Conservation (phyloP, 192 early-diverging fungal species). For the Umbelopsis ramanniana region DNA sequence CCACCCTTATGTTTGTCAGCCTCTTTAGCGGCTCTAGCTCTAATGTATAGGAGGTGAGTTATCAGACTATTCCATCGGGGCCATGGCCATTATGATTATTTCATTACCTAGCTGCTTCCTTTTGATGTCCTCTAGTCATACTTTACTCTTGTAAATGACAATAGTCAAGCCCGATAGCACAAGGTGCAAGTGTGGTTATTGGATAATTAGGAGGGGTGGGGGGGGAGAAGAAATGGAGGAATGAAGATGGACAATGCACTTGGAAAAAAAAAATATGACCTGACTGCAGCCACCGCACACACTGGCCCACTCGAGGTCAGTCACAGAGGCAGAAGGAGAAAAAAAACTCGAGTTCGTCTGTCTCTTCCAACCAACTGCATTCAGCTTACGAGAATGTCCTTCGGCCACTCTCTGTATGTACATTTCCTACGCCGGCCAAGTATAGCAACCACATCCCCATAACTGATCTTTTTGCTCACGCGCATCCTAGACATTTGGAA, state of each 20-base stretch:
- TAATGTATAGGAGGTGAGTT: not conserved
- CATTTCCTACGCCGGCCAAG: too few species aligned
- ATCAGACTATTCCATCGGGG: not conserved
- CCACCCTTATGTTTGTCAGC: constrained; percentile 28
- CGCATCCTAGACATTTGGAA: constrained; percentile 25
- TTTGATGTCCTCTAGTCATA: constrained; percentile 22
- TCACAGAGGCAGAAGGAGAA: not conserved
- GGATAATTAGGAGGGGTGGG: not conserved
- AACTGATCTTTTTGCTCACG: not conserved
- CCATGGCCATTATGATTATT: not conserved
- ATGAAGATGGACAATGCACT: not conserved
- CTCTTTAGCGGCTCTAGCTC: constrained; percentile 44
- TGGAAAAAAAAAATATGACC: constrained; percentile 6
- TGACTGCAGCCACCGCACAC: not conserved
- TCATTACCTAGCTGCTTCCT: constrained; percentile 19
- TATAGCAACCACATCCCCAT: not conserved
- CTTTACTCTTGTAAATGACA: not conserved
- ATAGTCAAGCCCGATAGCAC: constrained; percentile 13
- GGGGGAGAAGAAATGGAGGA: not conserved
- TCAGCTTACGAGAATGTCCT: not conserved
- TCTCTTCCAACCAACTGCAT: not conserved
- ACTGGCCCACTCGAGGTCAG: not conserved
- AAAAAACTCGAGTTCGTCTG: not conserved
- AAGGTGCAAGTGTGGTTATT: not conserved
- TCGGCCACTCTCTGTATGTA: constrained; percentile 12